Evolutionary conservation across 1,284 basidiomycete species (phyloP), one percentile per base, ranked within the genome.

Genomic region (Cryptococcus jaspeensis): DNA sequence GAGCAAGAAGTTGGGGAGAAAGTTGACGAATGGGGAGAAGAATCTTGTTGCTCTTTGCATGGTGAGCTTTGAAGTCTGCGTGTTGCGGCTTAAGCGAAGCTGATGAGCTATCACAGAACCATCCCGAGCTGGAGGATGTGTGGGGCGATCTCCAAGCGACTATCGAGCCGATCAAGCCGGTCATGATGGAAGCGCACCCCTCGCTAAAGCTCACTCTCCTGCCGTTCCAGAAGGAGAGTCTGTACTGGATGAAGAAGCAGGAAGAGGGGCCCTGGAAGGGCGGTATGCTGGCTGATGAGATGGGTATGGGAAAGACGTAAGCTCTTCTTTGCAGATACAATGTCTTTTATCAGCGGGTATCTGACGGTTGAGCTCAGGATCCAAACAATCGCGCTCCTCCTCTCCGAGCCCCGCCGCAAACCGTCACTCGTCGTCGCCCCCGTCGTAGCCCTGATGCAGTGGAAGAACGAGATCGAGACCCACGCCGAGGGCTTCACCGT

Each of bases 361-460:
- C 53, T 52, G 50, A 42, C 37, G 8, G 40, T 32, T 28, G 7
- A 11, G 2, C 25, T 23, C 57, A 99, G 95, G 0, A 97, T 99
- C 60, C 96, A 99, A 73, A 94, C 95, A 66, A 94, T 99, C 50
- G 84, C 92, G 2, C 82, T 99, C 36, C 82, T 99, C 38, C 84
- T 95, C 2, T 87, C 88, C 0, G 75, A 78, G 53, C 76, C 75
- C 0, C 78, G 83, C 47, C 79, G 83, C 61, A 88, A 85, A 72
- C 92, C 92, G 0, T 94, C 92, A 56, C 83, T 99, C 9, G 91
- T 99, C 20, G 83, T 99, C 36, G 95, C 95, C 84, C 92, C 92
- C 2, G 96, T 93, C 2, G 95, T 98, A 48, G 96, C 96, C 23
- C 86, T 99, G 63, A 94, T 99, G 87, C 95, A 99, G 79, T 99